Evolutionary conservation across 2,329 filamentous ascomycete genomes (phyloP), one percentile per base, ranked within the genome.

Genomic region (Mycocentrospora acerina): DNA sequence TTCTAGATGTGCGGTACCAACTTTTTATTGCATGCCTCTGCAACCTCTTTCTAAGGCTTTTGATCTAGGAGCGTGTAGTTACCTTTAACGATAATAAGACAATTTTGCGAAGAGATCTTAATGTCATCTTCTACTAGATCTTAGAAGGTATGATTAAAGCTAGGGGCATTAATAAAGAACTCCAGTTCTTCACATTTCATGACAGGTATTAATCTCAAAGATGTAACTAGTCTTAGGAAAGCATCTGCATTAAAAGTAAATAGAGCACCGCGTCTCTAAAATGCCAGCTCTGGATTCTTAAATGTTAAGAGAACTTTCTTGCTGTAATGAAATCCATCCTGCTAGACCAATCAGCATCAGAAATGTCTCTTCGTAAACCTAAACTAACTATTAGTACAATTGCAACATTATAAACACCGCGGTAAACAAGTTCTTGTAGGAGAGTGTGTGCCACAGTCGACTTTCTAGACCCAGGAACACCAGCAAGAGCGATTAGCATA

Each of bases 281-380:
- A 59, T 1, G 55, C 55, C 12, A 37, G 16, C 7, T 46, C 37
- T 4, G 53, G 42, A 35, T 60, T 37, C 11, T 48, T 25, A 26
- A 59, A 56, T 4, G 37, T 32, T 4, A 51, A 47, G 8, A 60
- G 40, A 9, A 37, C 36, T 31, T 54, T 30, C 10, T 57, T 47
- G 2, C 55, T 52, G 24, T 55, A 51, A 19, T 60, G 55, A 34
- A 60, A 59, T 22, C 57, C 55, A 35, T 59, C 57, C 57, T 60
- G 18, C 5, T 18, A 7, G 13, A 24, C 13, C 30, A 5, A 25
- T 49, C 25, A 50, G 28, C 11, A 15, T 14, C 7, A 4, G 13
- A 12, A 12, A n/a, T 10, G 13, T 19, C n/a, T n/a, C n/a, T n/a
- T n/a, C n/a, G n/a, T n/a, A n/a, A n/a, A n/a, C 24, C 4, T 18